phyloP scores from a whole-genome alignment of 139 green algal species.

The Chlamydomonas eustigma region DNA sequence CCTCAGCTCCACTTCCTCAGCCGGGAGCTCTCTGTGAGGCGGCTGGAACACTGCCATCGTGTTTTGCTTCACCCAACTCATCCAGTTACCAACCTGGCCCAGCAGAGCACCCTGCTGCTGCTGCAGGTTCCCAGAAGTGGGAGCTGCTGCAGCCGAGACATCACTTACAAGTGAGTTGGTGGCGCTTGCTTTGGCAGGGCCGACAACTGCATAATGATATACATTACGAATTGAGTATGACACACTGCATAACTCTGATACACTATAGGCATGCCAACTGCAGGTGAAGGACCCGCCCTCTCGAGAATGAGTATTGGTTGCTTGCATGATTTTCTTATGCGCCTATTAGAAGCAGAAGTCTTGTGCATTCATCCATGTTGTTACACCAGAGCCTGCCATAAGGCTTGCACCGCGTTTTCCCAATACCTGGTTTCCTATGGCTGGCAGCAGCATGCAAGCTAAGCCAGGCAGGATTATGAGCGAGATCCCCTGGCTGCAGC shows the following conservation, averaged over 20 bases:
- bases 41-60: background rate
- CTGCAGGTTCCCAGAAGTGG: background rate
- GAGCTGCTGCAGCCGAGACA: background rate
- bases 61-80: slow-evolving; percentile 5
- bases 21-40: slow-evolving; percentile 14
- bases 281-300: too few relatives aligned
- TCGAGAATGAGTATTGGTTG: too few relatives aligned
- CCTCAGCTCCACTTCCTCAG: slow-evolving; percentile 28
- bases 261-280: too few relatives aligned
- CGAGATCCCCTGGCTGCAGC: slow-evolving; percentile 34
- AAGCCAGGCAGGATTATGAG: slow-evolving; percentile 35
- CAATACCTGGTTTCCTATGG: background rate
- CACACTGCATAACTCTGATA: too few relatives aligned
- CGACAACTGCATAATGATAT: too few relatives aligned
- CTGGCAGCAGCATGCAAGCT: background rate
- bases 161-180: background rate
- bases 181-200: background rate
- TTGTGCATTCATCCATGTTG: too few relatives aligned
- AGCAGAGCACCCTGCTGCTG: background rate
- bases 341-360: too few relatives aligned
- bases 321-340: too few relatives aligned
- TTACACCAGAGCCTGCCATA: too few relatives aligned
- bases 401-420: too few relatives aligned
- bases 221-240: too few relatives aligned
- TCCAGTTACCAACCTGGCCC: background rate